Percentiles rank a stretch among this genome's conserved stretches.
phyloP scores from a whole-genome alignment of 2,329 filamentous ascomycete species.

The Dactylellina sp. region DNA sequence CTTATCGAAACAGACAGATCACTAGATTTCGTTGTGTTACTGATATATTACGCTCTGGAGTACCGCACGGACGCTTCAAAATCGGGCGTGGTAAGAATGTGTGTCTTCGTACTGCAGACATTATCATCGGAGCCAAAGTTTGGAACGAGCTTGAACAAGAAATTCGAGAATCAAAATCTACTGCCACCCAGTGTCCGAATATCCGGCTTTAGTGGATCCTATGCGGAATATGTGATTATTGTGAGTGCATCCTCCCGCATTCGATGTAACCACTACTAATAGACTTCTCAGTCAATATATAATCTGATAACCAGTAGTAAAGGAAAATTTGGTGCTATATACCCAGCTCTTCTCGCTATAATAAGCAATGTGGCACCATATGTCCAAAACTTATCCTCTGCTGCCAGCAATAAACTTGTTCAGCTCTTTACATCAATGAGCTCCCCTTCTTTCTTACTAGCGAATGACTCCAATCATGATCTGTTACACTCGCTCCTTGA shows the following conservation, averaged over 20 bases:
- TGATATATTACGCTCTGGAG: slow-evolving; percentile 92
- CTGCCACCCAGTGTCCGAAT: slow-evolving; percentile 84
- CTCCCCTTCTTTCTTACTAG: slow-evolving; percentile 87
- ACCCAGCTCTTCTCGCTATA: slow-evolving; percentile 89
- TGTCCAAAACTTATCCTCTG: slow-evolving; percentile 78
- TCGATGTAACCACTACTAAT: slow-evolving; percentile 21
- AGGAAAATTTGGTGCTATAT: slow-evolving; percentile 88
- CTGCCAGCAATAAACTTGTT: slow-evolving; percentile 82
- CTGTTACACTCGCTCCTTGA: slow-evolving; percentile 85
- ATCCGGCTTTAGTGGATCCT: slow-evolving; percentile 84
- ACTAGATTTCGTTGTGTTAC: slow-evolving; percentile 90
- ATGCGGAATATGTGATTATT: slow-evolving; percentile 92
- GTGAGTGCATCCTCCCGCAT: slow-evolving; percentile 67
- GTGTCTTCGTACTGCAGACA: slow-evolving; percentile 94
- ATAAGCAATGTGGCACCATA: slow-evolving; percentile 94
- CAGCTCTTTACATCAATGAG: slow-evolving; percentile 94
- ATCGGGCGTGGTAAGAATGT: slow-evolving; percentile 94
- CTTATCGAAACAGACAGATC: slow-evolving; percentile 95
- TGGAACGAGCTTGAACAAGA: slow-evolving; percentile 87
- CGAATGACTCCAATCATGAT: slow-evolving; percentile 89
- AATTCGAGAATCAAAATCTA: slow-evolving; percentile 88
- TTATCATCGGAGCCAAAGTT: slow-evolving; percentile 93
- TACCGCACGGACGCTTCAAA: slow-evolving; percentile 86
- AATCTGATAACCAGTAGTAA: slow-evolving; percentile 90
- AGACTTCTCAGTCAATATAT: slow-evolving; percentile 79